A percentile compares a stretch with the other conserved stretches of the same genome.
Conservation (phyloP, 345 rosid species). For the Eutrema japonicum region DNA sequence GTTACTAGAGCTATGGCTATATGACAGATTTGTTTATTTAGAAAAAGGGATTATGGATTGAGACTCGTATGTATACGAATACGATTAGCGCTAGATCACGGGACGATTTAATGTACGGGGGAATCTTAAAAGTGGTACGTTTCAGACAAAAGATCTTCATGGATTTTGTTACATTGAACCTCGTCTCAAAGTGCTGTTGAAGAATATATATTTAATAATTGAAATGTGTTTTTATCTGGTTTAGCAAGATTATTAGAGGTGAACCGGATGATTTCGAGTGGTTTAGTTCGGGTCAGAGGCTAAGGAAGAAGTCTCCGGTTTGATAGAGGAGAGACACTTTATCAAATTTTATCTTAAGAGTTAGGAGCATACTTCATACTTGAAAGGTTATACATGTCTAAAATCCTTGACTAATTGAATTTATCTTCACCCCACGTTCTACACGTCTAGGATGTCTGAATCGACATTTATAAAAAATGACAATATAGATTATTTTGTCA, state of each 20-base stretch:
- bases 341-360: too few species aligned
- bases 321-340: too few species aligned
- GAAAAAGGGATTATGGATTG: neutral
- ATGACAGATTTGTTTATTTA: slow-evolving; percentile 26
- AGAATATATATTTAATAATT: neutral
- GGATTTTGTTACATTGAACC: slow-evolving; percentile 39
- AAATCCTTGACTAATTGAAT: neutral
- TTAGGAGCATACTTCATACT: too few species aligned
- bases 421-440: neutral
- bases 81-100: neutral
- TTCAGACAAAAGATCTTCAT: slow-evolving; percentile 36
- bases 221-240: slow-evolving; percentile 5
- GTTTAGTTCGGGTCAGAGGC: neutral
- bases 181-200: slow-evolving; percentile 4
- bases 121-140: slow-evolving; percentile 33
- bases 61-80: neutral
- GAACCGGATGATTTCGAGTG: neutral
- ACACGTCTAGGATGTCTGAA: neutral
- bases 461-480: neutral
- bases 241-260: neutral
- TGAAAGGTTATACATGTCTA: neutral
- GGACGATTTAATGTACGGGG: slow-evolving; percentile 26
- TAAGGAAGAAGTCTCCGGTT: neutral
- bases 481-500: neutral
- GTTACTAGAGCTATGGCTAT: slow-evolving; percentile 7